These are phyloP conservation scores for Cladosporium phlei DNA, from an alignment of 2,329 filamentous ascomycete genomes.

Conservation along the genomic window DNA sequence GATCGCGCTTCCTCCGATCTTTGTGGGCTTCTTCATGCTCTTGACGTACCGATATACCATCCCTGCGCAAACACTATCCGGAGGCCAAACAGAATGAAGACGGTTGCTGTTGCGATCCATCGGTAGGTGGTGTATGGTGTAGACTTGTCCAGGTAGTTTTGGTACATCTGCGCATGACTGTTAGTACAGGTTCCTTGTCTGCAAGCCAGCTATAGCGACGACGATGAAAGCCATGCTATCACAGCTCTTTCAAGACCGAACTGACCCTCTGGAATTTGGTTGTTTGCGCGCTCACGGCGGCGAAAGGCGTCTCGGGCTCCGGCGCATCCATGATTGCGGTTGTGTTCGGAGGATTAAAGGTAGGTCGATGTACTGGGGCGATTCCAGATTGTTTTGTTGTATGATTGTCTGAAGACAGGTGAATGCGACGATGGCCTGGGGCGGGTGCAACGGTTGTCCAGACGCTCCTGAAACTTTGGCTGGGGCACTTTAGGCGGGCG, in stretches of 20 bases:
- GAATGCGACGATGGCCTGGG: background rate
- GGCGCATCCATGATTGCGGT: conserved; percentile 67
- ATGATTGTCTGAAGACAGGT: background rate
- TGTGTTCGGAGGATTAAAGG: background rate
- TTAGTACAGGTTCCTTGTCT: background rate
- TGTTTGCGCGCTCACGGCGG: conserved; percentile 81
- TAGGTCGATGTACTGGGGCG: background rate
- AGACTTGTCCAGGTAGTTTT: conserved; percentile 87
- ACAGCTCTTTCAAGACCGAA: background rate
- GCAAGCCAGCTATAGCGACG: too few species aligned
- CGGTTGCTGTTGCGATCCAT: conserved; percentile 77
- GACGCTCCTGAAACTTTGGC: conserved; percentile 3
- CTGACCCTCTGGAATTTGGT: conserved; percentile 61
- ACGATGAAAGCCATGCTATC: too few species aligned
- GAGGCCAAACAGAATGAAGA: conserved; percentile 76
- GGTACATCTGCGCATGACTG: conserved; percentile 65
- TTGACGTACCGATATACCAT: conserved; percentile 86
- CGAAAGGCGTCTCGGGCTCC: conserved; percentile 90
- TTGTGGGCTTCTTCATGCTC: background rate
- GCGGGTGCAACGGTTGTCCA: background rate
- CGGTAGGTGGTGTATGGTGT: conserved; percentile 86
- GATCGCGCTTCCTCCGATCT: background rate
- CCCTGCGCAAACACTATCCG: conserved; percentile 89
- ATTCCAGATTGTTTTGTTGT: background rate
- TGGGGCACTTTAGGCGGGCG: background rate